Conservation (phyloP, 805 yeast genomes). For the Kodamaea lidongshanica region DNA sequence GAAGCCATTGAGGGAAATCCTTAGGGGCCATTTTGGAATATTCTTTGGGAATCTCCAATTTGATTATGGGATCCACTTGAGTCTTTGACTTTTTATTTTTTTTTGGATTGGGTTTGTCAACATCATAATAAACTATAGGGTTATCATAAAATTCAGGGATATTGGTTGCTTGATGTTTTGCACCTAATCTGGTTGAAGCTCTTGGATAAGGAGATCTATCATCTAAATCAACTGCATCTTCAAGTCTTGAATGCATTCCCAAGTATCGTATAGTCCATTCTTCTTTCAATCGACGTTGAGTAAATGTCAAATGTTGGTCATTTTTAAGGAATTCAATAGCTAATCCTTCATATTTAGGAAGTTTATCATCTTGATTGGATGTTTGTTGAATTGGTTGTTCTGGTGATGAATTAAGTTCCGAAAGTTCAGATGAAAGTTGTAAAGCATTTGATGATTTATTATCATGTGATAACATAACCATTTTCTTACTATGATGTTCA, state of each 20-base stretch:
- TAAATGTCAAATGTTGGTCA: conserved; percentile 37
- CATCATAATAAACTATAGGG: conserved; percentile 62
- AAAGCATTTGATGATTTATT: conserved; percentile 35
- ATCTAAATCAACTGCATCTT: conserved; percentile 70
- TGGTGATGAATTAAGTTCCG: conserved; percentile 8
- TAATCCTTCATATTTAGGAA: conserved; percentile 52
- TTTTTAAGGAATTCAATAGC: conserved; percentile 48
- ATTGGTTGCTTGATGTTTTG: conserved; percentile 66
- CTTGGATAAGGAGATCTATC: conserved; percentile 73
- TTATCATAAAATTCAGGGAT: conserved; percentile 55
- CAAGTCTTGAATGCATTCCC: conserved; percentile 67
- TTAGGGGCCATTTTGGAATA: conserved; percentile 33
- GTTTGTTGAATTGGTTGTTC: conserved; percentile 2
- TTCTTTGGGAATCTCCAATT: conserved; percentile 44
- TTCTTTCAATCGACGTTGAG: conserved; percentile 49
- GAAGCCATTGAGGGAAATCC: conserved; percentile 69
- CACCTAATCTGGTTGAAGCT: conserved; percentile 70
- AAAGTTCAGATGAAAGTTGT: conserved; percentile 23
- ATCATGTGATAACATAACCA: conserved; percentile 37
- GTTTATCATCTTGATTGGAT: conserved; percentile 1
- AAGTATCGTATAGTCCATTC: conserved; percentile 80
- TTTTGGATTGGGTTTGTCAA: conserved; percentile 14
- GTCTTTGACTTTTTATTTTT: conserved; percentile 7
- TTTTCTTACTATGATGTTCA: conserved; percentile 33
- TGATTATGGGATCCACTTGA: conserved; percentile 8